Evolutionary conservation across 257 asterid species (phyloP).

Genomic region (Solanum sitiens): DNA sequence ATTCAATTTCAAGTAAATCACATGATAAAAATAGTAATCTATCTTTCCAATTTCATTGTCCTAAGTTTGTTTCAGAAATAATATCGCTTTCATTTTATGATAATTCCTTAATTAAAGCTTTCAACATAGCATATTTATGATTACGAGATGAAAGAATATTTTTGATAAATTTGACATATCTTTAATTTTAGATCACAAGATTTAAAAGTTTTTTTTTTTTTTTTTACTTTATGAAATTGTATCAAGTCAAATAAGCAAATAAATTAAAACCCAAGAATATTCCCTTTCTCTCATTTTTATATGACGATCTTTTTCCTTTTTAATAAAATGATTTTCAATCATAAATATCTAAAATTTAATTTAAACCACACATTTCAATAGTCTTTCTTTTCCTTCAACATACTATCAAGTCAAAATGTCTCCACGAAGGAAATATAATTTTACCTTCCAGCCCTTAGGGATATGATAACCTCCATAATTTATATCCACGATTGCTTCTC

Average conservation of each 20-base stretch:
- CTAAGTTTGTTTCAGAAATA: too few species aligned
- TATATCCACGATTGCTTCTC: slow-evolving; percentile 54
- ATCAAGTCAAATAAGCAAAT: neutral
- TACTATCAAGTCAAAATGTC: neutral
- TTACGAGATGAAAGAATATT: too few species aligned
- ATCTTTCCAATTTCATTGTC: neutral
- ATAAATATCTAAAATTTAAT: neutral
- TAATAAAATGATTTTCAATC: neutral
- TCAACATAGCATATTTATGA: neutral
- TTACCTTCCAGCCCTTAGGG: slow-evolving; percentile 91
- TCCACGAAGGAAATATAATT: neutral
- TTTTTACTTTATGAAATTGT: too few species aligned
- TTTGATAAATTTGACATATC: too few species aligned
- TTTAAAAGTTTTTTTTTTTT: rapidly evolving
- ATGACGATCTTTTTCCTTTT: too few species aligned
- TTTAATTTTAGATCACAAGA: neutral
- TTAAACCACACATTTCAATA: neutral
- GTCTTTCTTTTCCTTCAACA: too few species aligned
- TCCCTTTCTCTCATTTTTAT: too few species aligned
- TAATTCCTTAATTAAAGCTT: too few species aligned
- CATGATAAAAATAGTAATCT: neutral
- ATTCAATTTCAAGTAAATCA: neutral
- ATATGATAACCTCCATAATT: slow-evolving; percentile 57
- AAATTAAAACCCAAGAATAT: too few species aligned
- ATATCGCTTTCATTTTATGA: neutral